phyloP scores from a whole-genome alignment of 2,329 filamentous ascomycete species.

The Sarocladium kiliense region DNA sequence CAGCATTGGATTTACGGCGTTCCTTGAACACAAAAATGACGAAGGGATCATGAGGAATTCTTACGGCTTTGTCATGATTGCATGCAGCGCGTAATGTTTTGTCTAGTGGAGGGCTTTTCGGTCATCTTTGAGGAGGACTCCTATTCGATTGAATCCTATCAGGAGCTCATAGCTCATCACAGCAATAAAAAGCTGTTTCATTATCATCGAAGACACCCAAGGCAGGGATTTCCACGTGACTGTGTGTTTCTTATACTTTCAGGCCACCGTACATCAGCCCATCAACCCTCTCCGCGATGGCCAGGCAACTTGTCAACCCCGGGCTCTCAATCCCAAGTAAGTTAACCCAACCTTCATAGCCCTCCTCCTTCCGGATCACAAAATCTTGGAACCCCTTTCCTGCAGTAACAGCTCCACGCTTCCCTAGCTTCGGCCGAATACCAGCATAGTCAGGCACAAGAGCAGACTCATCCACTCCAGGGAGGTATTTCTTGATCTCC shows the following conservation, averaged over 20 bases:
- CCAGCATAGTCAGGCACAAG: conserved; percentile 84
- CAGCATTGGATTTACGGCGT: not conserved
- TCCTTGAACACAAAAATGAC: not conserved
- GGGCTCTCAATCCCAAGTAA: conserved; percentile 90
- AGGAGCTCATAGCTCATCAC: too few species aligned
- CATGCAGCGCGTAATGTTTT: conserved; percentile 1
- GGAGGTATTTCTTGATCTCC: conserved; percentile 77
- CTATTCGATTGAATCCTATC: not conserved
- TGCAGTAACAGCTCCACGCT: conserved; percentile 53
- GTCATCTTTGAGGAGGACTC: not conserved
- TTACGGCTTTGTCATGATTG: conserved; percentile 1
- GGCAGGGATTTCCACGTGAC: conserved; percentile 6
- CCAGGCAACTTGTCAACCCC: conserved; percentile 79
- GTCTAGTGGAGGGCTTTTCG: not conserved
- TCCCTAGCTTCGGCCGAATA: conserved; percentile 77
- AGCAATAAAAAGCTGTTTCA: not conserved
- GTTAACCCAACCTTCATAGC: conserved; percentile 80
- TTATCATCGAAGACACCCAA: too few species aligned
- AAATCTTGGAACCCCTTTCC: conserved; percentile 79
- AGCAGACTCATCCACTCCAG: conserved; percentile 59
- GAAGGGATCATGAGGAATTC: not conserved
- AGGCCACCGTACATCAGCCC: conserved; percentile 38
- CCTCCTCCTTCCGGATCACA: conserved; percentile 70
- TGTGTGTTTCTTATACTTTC: not conserved
- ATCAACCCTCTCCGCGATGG: conserved; percentile 74